Percentiles rank a stretch among this genome's conserved stretches.
These are phyloP conservation scores for Venturia oleaginea DNA, from an alignment of 2,329 filamentous ascomycete genomes.

Conservation along the genomic window DNA sequence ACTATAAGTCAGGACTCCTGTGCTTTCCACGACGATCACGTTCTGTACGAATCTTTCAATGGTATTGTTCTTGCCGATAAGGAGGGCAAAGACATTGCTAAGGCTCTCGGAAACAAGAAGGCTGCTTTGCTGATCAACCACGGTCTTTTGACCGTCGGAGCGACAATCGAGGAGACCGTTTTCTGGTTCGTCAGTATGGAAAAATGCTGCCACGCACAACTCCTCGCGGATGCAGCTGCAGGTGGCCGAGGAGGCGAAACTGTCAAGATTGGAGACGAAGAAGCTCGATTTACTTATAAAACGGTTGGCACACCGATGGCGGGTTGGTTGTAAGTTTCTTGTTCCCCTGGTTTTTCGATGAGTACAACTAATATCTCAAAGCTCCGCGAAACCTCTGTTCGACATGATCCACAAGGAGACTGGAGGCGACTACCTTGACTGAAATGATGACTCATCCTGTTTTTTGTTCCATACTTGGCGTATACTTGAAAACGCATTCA, in stretches of 20 bases:
- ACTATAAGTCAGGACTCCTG: conserved; percentile 37
- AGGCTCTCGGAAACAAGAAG: conserved; percentile 31
- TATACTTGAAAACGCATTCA: not conserved
- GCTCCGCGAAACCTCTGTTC: conserved; percentile 59
- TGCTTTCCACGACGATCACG: conserved; percentile 30
- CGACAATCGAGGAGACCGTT: conserved; percentile 33
- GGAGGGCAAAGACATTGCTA: conserved; percentile 37
- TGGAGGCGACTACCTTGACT: conserved; percentile 45
- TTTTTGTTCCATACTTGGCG: not conserved
- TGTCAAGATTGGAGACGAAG: conserved; percentile 57
- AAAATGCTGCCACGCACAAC: conserved; percentile 20
- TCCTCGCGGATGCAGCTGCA: conserved; percentile 49
- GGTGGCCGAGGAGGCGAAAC: conserved; percentile 54
- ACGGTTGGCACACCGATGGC: conserved; percentile 51
- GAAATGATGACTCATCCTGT: conserved; percentile 11
- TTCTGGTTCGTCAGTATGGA: conserved; percentile 31
- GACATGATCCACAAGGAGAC: conserved; percentile 58
- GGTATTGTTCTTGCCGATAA: conserved; percentile 37
- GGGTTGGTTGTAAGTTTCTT: conserved; percentile 48
- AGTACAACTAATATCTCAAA: not conserved
- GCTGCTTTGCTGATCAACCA: conserved; percentile 36
- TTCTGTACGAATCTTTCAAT: conserved; percentile 35
- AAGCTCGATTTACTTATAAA: conserved; percentile 59
- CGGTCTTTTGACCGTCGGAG: conserved; percentile 36
- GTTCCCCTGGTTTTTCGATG: conserved; percentile 32